Percentiles rank a stretch among this genome's conserved stretches.
Evolutionary conservation across 495 filamentous ascomycete genomes (phyloP).

Genomic region (Trichoderma virens): DNA sequence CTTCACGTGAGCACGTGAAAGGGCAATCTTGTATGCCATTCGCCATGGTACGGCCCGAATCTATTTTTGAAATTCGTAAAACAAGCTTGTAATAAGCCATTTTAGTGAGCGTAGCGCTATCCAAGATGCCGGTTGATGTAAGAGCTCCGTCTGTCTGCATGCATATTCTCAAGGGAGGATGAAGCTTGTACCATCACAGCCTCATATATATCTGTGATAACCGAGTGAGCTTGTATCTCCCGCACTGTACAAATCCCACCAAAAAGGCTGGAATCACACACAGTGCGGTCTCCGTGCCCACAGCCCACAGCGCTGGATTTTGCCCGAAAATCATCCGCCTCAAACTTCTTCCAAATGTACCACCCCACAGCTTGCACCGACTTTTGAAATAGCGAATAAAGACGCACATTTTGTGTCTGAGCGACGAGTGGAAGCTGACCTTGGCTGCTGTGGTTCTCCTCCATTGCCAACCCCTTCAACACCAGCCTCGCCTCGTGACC

Average conservation of each 20-base stretch:
- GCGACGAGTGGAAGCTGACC: background rate
- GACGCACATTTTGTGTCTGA: conserved; percentile 2
- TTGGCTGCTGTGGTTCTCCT: background rate
- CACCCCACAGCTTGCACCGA: conserved; percentile 6
- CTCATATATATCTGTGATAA: background rate
- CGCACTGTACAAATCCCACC: background rate
- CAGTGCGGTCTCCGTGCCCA: conserved; percentile 4
- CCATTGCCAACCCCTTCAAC: background rate
- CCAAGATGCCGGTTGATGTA: no score
- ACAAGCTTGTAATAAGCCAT: no score
- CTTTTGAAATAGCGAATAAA: conserved; percentile 8
- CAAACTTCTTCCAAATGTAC: background rate
- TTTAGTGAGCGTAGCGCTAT: no score
- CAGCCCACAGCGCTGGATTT: conserved; percentile 1
- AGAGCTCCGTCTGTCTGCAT: no score
- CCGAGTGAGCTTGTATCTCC: background rate
- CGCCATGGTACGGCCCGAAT: no score
- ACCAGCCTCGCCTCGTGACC: background rate
- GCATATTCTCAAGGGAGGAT: no score
- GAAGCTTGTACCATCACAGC: background rate
- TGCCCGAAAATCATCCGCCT: conserved; percentile 6
- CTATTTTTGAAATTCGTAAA: no score
- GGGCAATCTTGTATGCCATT: background rate
- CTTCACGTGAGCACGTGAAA: background rate
- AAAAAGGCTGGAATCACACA: background rate